Percentiles rank a stretch among this genome's conserved stretches.
phyloP scores from a whole-genome alignment of 768 basidiomycete species.

The Trametes punicea region DNA sequence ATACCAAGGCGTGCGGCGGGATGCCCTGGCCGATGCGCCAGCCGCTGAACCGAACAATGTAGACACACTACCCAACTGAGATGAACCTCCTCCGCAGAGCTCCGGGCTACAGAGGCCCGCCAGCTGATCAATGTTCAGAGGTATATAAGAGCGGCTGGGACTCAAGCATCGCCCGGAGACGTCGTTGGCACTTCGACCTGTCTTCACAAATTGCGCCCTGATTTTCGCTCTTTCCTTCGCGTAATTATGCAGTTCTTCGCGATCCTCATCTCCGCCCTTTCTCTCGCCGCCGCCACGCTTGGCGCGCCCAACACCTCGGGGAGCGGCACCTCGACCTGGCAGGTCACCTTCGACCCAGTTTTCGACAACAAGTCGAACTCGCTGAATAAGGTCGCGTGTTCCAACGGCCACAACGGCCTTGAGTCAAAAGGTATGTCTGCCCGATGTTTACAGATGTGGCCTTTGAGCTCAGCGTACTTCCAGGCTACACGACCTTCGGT shows the following conservation, averaged over 20 bases:
- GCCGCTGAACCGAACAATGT: neutral
- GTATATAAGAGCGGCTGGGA: too few species aligned
- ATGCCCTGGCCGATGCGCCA: neutral
- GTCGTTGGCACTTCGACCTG: too few species aligned
- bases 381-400: slow-evolving; percentile 35
- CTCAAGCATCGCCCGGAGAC: too few species aligned
- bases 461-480: neutral
- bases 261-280: slow-evolving; percentile 13
- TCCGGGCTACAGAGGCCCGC: neutral
- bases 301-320: slow-evolving; percentile 1
- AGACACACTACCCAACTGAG: neutral
- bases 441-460: neutral
- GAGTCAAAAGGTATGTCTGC: slow-evolving; percentile 23
- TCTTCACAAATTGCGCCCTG: too few species aligned
- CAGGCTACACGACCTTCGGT: slow-evolving; percentile 34
- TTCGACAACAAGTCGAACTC: slow-evolving; percentile 33
- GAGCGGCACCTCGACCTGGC: slow-evolving; percentile 9
- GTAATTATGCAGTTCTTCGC: slow-evolving; percentile 21
- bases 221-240: neutral
- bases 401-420: slow-evolving; percentile 37
- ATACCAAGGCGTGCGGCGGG: neutral
- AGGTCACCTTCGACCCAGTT: slow-evolving; percentile 35
- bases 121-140: neutral
- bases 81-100: neutral
- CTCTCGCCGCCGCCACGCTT: slow-evolving; percentile 7